Conservation (phyloP, 2,329 filamentous ascomycete species). For the Alternaria alternata region DNA sequence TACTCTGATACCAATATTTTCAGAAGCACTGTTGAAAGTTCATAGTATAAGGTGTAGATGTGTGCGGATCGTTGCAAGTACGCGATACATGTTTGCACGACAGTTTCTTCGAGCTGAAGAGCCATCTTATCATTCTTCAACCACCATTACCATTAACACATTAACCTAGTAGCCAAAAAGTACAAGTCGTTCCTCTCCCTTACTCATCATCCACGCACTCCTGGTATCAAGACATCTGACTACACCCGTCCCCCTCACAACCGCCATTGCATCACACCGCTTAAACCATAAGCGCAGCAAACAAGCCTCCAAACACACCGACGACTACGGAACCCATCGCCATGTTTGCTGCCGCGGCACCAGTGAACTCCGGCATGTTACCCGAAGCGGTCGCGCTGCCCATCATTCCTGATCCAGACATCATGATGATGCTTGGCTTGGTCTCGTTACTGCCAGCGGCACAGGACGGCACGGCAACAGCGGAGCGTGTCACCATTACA, state of each 20-base stretch:
- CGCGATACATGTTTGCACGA: not conserved
- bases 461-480: constrained; percentile 22
- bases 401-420: constrained; percentile 20
- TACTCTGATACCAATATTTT: not conserved
- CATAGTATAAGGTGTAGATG: not conserved
- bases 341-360: not conserved
- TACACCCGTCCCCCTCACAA: not conserved
- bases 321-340: not conserved
- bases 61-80: not conserved
- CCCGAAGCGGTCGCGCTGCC: not conserved
- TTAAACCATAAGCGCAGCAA: not conserved
- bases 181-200: not conserved
- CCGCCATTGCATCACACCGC: not conserved
- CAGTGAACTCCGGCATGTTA: constrained; percentile 3
- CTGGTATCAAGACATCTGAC: not conserved
- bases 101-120: not conserved
- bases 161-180: not conserved
- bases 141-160: not conserved
- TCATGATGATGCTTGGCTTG: constrained; percentile 26
- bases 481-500: constrained; percentile 28
- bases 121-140: not conserved
- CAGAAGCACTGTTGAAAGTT: accelerated
- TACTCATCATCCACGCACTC: not conserved
- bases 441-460: constrained; percentile 28
- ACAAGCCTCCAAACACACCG: not conserved